Percentiles rank a stretch among this genome's conserved stretches.
phyloP scores from a whole-genome alignment of 306 rosid genomes.

The Vicia faba region DNA sequence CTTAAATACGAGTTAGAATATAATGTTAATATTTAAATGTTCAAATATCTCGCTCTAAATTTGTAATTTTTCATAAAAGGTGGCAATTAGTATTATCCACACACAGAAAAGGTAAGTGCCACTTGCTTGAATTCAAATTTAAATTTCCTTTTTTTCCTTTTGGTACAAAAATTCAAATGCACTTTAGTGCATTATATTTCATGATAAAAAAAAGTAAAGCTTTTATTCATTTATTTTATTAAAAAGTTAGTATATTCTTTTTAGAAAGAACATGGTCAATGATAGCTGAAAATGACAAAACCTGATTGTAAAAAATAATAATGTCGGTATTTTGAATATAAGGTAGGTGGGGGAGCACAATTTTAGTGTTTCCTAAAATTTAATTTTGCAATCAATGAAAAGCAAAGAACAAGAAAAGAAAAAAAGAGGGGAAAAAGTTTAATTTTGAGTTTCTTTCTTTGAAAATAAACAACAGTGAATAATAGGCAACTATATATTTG shows the following conservation, averaged over 20 bases:
- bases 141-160: not conserved
- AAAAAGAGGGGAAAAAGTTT: not conserved
- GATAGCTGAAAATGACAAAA: constrained; percentile 32
- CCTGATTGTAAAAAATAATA: not conserved
- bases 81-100: not conserved
- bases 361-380: constrained; percentile 25
- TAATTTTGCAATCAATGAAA: constrained; percentile 20
- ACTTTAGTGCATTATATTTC: too few species aligned
- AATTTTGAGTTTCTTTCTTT: constrained; percentile 10
- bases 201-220: too few species aligned
- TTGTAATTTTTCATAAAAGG: not conserved
- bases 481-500: constrained; percentile 34
- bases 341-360: constrained; percentile 35
- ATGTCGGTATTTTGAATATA: constrained; percentile 9
- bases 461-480: constrained; percentile 29
- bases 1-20: too few species aligned
- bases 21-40: too few species aligned
- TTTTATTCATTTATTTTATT: not conserved
- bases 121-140: not conserved
- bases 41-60: not conserved
- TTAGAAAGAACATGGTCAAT: not conserved
- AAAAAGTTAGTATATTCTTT: not conserved
- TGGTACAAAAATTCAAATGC: too few species aligned
- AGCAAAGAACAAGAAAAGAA: not conserved
- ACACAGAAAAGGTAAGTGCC: too few species aligned